Base-by-base conservation (phyloP, 257 asterid species). In the Solanum peruvianum region DNA sequence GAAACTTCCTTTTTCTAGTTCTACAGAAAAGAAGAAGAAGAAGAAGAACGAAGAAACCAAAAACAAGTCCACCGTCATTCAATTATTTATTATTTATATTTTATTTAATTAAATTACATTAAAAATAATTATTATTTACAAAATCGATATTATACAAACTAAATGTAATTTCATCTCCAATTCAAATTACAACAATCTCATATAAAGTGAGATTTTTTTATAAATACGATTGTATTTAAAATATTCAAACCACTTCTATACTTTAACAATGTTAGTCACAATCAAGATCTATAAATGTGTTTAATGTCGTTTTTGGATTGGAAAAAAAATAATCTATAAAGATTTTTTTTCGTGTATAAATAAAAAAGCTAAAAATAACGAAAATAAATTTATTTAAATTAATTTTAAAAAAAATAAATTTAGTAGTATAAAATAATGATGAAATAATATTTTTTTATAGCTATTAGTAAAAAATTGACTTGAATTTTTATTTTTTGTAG, bases 381-480 rank as follows among this genome's bases (percentile, higher is more conserved):
- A 52, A 0, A 52, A 52, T 52, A 0, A 49, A 49, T 2, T 15
- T 2, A 0, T 49, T 49, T 15, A 7, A 14, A 49, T 49, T 5
- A 3, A 15, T 15, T 15, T 35, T 1, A 35, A 5, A 49, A 15
- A 5, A 15, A 49, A 49, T 14, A 49, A 49, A n/a, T n/a, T n/a
- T n/a, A n/a, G n/a, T n/a, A n/a, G 3, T 49, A 8, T 3, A 5
- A 15, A 49, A 49, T 14, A 49, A 49, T 0, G 0, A 1, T 49
- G 9, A 49, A 21, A 49, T 15, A 3, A 49, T 15, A 2, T 49
- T 39, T 49, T 7, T 49, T 15, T 15, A 49, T 49, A 15, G 60
- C 60, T 37, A 37, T 37, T 1, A 37, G 39, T 37, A 1, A 37
- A 6, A 35, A 37, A 37, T 1, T 5, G 39, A 37, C 1, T 37